Percentiles rank a stretch among this genome's conserved stretches.
These are phyloP conservation scores for Stentor roeselii DNA, from an alignment of 73 alveolate species.

Conservation along the genomic window DNA sequence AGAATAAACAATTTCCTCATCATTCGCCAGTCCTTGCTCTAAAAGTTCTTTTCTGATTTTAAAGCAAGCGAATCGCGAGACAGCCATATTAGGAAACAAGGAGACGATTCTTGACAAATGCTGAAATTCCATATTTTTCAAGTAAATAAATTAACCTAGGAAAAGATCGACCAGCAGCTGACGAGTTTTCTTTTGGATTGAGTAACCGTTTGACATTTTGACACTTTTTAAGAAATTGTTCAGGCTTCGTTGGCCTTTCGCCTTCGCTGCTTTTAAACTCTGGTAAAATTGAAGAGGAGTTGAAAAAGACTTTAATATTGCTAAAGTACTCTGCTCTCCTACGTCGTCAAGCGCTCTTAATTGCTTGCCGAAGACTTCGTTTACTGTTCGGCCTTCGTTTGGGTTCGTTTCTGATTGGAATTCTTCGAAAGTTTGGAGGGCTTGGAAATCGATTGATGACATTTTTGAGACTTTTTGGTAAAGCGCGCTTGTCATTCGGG, in stretches of 20 bases:
- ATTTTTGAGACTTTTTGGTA: constrained; percentile 35
- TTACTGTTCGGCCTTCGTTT: constrained; percentile 64
- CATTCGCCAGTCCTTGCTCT: constrained; percentile 15
- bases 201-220: neutral
- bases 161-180: neutral
- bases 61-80: neutral
- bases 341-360: constrained; percentile 73
- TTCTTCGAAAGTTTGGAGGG: constrained; percentile 54
- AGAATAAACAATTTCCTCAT: neutral
- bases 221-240: neutral
- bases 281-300: constrained; percentile 69
- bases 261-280: constrained; percentile 53
- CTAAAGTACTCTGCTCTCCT: constrained; percentile 74
- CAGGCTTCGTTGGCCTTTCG: constrained; percentile 36
- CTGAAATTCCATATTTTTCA: constrained; percentile 2
- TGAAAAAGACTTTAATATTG: constrained; percentile 61
- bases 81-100: neutral
- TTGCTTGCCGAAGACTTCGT: constrained; percentile 70
- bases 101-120: constrained; percentile 1
- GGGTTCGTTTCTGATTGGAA: constrained; percentile 67
- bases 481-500: constrained; percentile 44
- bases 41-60: constrained; percentile 15
- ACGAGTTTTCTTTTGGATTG: neutral
- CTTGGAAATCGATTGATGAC: constrained; percentile 33
- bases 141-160: too few species aligned